Base-by-base conservation (phyloP, 139 green algal genomes). In the Chlorokybus atmophyticus region DNA sequence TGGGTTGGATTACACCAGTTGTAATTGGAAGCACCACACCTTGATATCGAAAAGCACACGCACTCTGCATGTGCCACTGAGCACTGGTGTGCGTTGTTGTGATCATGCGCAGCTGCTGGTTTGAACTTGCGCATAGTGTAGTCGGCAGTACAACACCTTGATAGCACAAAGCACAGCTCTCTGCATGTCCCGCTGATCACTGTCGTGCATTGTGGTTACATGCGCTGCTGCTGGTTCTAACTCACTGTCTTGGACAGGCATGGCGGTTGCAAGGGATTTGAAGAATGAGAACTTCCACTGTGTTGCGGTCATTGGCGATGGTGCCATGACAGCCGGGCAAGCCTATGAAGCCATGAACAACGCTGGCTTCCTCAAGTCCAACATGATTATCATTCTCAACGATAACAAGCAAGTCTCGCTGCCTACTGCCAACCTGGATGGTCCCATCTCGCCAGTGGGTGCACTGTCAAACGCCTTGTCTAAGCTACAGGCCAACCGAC, bases 261-360 rank as follows among this genome's bases (percentile, higher is more conserved):
- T 98, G 90, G 90, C 90, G 8, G 90, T 94, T 0, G 90, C 79
- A 2, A 71, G 87, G 2, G 90, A 98, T 67, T 70, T 90, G n/a
- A 93, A 93, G 70, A 58, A 59, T 2, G 53, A 55, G 32, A 79
- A 84, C 29, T 88, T 88, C 67, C 63, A 82, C 51, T 83, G 88
- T 8, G 81, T 95, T 17, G 74, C 85, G 0, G 79, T 99, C 17
- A 99, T 99, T 62, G 91, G 91, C 4, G 91, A 99, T 55, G 91
- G 91, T 1, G 88, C 61, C n/a, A 97, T 99, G 67, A 99, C 91
- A 0, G 91, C 88, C 5, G 91, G 91, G 50, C 95, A 96, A 87
- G 87, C 91, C 0, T 99, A 99, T 29, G 91, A 99, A 77, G 91
- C 91, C 26, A 96, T 99, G 88, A 99, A 99, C 80, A 91, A 97